A percentile compares a stretch with the other conserved stretches of the same genome.
Conservation (phyloP, 805 yeast species). For the Yarrowia keelungensis region DNA sequence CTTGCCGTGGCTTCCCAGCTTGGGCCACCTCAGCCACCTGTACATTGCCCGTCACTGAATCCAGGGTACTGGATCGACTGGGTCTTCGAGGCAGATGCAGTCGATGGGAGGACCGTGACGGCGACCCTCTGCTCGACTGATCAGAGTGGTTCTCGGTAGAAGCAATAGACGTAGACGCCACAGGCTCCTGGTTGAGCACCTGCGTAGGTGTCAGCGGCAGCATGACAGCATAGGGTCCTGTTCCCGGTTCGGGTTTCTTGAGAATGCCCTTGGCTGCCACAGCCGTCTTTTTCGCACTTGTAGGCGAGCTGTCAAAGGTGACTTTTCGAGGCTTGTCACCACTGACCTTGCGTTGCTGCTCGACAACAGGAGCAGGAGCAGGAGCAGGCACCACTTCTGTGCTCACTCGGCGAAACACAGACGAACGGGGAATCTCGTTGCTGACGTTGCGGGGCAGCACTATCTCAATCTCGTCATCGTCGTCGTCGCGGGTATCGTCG, state of each 20-base stretch:
- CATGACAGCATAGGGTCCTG: not conserved
- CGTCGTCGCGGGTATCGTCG: slow-evolving; percentile 37
- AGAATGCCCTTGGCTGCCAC: slow-evolving; percentile 23
- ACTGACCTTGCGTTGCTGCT: slow-evolving; percentile 7
- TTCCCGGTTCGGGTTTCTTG: slow-evolving; percentile 21
- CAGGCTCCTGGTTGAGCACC: slow-evolving; percentile 15
- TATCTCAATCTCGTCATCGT: slow-evolving; percentile 32
- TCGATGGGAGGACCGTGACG: not conserved
- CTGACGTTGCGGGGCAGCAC: slow-evolving; percentile 25
- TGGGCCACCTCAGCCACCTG: slow-evolving; percentile 1
- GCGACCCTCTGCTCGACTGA: slow-evolving; percentile 2
- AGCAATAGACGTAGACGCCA: not conserved
- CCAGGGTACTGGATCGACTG: slow-evolving; percentile 9
- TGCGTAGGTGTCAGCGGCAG: slow-evolving; percentile 15
- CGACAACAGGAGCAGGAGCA: not conserved
- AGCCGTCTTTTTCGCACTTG: not conserved
- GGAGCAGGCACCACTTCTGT: slow-evolving; percentile 17
- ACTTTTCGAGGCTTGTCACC: slow-evolving; percentile 10
- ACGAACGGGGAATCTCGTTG: slow-evolving; percentile 28
- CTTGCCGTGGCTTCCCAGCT: not conserved
- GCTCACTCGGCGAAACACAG: slow-evolving; percentile 10
- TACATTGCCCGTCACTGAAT: not conserved
- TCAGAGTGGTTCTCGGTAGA: not conserved
- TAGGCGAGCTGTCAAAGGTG: slow-evolving; percentile 21
- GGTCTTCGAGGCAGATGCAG: slow-evolving; percentile 24